Evolutionary conservation across 139 green algal genomes (phyloP).

Genomic region (Marvania coccoides): DNA sequence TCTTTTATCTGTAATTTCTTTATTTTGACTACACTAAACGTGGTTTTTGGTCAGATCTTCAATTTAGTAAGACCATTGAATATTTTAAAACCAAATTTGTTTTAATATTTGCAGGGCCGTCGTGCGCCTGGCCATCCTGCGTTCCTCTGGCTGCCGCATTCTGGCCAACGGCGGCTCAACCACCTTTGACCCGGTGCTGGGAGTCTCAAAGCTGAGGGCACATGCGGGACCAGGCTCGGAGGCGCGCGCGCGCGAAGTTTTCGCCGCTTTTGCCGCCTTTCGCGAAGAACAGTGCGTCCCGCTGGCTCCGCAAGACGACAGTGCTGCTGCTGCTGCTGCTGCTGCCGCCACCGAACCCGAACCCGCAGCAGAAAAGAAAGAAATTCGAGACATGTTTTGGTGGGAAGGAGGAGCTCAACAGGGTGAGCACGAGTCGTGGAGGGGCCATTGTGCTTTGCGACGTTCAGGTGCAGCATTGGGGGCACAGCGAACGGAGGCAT

Average conservation of each 20-base stretch:
- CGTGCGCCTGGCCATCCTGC: constrained; percentile 15
- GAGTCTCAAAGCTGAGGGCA: background rate
- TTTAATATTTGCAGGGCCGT: constrained; percentile 14
- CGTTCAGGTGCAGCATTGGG: background rate
- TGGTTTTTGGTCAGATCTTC: too few species aligned
- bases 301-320: background rate
- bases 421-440: background rate
- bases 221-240: background rate
- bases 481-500: background rate
- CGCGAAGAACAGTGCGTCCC: constrained; percentile 10
- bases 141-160: background rate
- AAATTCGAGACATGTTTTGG: too few species aligned
- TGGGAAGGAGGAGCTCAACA: too few species aligned
- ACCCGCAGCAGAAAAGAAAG: too few species aligned
- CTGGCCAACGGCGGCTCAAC: constrained; percentile 2
- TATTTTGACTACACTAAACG: too few species aligned
- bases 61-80: background rate
- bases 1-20: too few species aligned
- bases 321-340: background rate
- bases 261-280: constrained; percentile 29
- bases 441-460: background rate
- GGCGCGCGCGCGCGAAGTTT: constrained; percentile 20
- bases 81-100: background rate
- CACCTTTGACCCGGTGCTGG: background rate
- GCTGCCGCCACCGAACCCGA: too few species aligned